Base-by-base conservation (phyloP, 257 asterid genomes). In the Lantana camara region DNA sequence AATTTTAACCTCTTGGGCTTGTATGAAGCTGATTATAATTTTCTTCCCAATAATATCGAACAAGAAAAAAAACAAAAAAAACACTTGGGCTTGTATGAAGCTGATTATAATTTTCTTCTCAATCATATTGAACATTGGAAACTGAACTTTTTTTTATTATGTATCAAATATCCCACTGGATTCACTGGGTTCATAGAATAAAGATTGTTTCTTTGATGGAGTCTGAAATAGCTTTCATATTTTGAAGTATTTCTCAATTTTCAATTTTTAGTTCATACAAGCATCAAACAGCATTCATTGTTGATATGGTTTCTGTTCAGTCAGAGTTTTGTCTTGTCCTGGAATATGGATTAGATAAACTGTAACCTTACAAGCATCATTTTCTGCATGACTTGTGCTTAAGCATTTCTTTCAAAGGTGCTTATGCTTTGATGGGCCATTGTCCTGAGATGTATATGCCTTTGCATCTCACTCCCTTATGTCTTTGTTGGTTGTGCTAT, bases 401-500 rank as follows among this genome's bases (percentile, higher is more conserved):
- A n/a, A 38, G 68, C 49, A 23, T 41, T 16, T 58, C 63, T 51
- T 50, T 63, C 7, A 30, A 8, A 23, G 45, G 41, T 66, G 40
- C 20, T 32, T 30, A 10, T 59, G 27, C 60, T 27, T 35, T 41
- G 38, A 15, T 40, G 24, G 58, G 16, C 50, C 32, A 34, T 27
- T 65, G 19, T 42, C 5, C 14, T 29, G 32, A 4, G 20, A 5
- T 5, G 24, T 14, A 35, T 35, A 15, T 48, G 46, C 50, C 37
- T 48, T 70, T 56, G 41, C 48, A 60, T 67, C 45, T 24, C 32
- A 24, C 38, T 7, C 4, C 53, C 48, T 14, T 19, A 15, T 20
- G 45, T 15, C 14, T 16, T 40, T 23, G 49, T 64, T 57, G 56
- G 47, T 70, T 67, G 40, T 46, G 69, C 63, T 64, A 35, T 53